Evolutionary conservation across 2,329 filamentous ascomycete genomes (phyloP).

Genomic region (Piedraia hortae): DNA sequence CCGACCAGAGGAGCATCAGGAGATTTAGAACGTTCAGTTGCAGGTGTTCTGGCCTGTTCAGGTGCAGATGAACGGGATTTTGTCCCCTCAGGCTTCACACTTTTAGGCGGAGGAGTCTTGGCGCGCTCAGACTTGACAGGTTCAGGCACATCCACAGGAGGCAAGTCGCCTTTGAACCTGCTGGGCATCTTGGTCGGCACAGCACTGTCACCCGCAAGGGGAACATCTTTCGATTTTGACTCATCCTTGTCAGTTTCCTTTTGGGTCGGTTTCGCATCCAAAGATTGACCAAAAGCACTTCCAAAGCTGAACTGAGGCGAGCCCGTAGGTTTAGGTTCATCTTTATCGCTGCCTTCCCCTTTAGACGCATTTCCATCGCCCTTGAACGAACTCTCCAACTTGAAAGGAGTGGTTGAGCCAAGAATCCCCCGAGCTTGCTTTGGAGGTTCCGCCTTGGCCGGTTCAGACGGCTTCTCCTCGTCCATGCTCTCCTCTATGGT

Average conservation of each 20-base stretch:
- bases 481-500: slow-evolving; percentile 8
- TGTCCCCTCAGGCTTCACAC: no score
- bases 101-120: background rate
- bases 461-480: slow-evolving; percentile 1
- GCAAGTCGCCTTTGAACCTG: slow-evolving; percentile 4
- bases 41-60: no score
- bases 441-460: slow-evolving; percentile 3
- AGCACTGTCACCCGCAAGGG: slow-evolving; percentile 14
- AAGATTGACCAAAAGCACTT: slow-evolving; percentile 8
- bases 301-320: slow-evolving; percentile 10
- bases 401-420: slow-evolving; percentile 25
- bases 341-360: slow-evolving; percentile 14
- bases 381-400: slow-evolving; percentile 39
- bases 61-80: no score
- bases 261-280: slow-evolving; percentile 2
- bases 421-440: slow-evolving; percentile 4
- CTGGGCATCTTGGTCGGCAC: slow-evolving; percentile 12
- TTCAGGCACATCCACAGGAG: slow-evolving; percentile 2
- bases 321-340: slow-evolving; percentile 25
- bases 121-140: background rate
- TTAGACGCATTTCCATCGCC: slow-evolving; percentile 28
- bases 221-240: slow-evolving; percentile 11
- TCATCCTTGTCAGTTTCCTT: slow-evolving; percentile 5
- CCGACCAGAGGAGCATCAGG: slow-evolving; percentile 18
- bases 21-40: slow-evolving; percentile 8